Evolutionary conservation across 768 basidiomycete genomes (phyloP), one percentile per base, ranked within the genome.

Genomic region (Kondoa malvinella): DNA sequence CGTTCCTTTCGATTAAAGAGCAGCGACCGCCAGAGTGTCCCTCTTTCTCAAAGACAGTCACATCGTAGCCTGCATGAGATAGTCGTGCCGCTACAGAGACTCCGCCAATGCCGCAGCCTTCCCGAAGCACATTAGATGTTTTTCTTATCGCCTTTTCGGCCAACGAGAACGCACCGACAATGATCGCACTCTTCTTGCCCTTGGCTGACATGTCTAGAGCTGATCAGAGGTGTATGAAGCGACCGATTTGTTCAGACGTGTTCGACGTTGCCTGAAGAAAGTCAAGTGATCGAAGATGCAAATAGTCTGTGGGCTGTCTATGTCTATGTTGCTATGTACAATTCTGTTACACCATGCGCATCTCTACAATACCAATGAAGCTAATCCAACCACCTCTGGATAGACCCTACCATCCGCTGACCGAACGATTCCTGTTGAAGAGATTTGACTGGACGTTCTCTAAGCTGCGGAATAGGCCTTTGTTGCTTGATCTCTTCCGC

Each of bases 21-120:
- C 79, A 80, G 66, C 79, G 74, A n/a, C 79, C 79, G 14, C 79
- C 79, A 16, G 77, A 75, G 66, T 76, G 78, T 34, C 74, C 76
- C 67, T 80, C 31, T 32, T 69, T 69, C 34, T 69, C 68, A 4
- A 59, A 4, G 15, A 69, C 67, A 4, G 76, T 77, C 0, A 80
- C 79, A 15, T 78, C 72, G 67, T 78, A 75, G 1, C 79, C 79
- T 1, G 77, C 77, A 67, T 77, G 75, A 4, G 79, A 75, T 12
- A 80, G 75, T 16, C 79, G 72, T 16, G 79, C 79, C 0, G 79
- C 79, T 2, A 76, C 76, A 1, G 77, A 71, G 56, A 74, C 74
- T 25, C 79, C 79, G 12, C 79, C 79, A 30, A 80, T 74, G 30
- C 79, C 79, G 8, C 77, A 77, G n/a, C 78, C 78, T 72, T 71